These are phyloP conservation scores for Fraxinus angustifolia DNA, from an alignment of 305 asterid species.

Conservation along the genomic window DNA sequence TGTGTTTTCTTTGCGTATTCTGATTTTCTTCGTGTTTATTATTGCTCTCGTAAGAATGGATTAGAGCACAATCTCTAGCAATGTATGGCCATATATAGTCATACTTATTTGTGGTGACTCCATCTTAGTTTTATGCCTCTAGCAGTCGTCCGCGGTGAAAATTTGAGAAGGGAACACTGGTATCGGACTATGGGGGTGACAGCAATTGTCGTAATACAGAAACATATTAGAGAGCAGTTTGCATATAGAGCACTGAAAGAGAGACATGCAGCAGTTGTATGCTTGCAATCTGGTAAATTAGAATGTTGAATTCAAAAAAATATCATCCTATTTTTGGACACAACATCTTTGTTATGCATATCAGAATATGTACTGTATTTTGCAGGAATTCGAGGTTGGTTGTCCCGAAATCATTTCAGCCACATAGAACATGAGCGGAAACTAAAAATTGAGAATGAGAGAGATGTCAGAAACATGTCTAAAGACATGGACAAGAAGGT, in stretches of 20 bases:
- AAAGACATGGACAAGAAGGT: conserved; percentile 21
- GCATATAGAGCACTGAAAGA: conserved; percentile 17
- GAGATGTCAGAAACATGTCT: background rate
- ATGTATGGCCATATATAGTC: background rate
- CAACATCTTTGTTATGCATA: background rate
- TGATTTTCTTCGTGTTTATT: background rate
- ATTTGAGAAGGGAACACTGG: conserved; percentile 35
- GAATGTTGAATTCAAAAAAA: background rate
- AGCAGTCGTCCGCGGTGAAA: conserved; percentile 72
- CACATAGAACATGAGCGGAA: conserved; percentile 1
- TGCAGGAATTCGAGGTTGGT: conserved; percentile 36
- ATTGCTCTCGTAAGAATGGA: background rate
- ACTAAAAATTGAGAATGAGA: background rate
- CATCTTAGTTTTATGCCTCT: background rate
- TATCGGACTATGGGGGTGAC: conserved; percentile 19
- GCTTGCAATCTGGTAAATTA: conserved; percentile 36
- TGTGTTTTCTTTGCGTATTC: background rate
- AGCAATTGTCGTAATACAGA: conserved; percentile 43
- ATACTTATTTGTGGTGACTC: background rate
- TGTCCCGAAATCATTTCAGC: conserved; percentile 24
- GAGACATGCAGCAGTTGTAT: conserved; percentile 26
- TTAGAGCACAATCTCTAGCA: background rate
- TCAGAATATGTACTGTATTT: background rate
- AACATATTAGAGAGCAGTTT: conserved; percentile 26
- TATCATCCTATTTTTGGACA: background rate